Base-by-base conservation (phyloP, 495 filamentous ascomycete species). In the Penicillium longicatenatum region DNA sequence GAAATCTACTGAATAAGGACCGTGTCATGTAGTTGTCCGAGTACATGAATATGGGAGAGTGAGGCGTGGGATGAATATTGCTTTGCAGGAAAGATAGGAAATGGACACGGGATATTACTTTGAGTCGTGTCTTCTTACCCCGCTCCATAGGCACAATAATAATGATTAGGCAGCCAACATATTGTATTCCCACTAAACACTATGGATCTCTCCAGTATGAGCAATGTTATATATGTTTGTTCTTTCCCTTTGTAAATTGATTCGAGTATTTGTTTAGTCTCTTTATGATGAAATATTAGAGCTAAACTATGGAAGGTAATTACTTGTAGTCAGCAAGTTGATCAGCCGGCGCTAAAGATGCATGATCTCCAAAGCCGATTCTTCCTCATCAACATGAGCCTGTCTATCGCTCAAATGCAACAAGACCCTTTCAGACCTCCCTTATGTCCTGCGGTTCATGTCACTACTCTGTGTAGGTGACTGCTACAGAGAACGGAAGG, bases 1-100 rank as follows among this genome's bases (percentile, higher is more conserved):
- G 62, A 14, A 66, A 68, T 33, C 50, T 70, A 43, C 54, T 55
- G 44, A 46, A 64, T 19, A 39, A 29, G 26, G 41, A 46, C 1
- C 6, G n/a, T 42, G 26, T 35, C 4, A 46, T 39, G 4, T 17
- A 14, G 3, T 17, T 17, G 1, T 39, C 37, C 1, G 37, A 39
- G 0, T 17, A 37, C 12, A 39, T 39, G 14, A 39, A 39, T 16
- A 6, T 16, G 16, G 4, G 37, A 17, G 5, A 39, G 16, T 17
- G 37, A 39, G 17, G 37, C 16, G 37, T 16, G 17, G 17, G 37
- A 17, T 39, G 14, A 39, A 39, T 39, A 0, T 17, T 39, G 35
- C 4, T 33, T 33, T 35, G 31, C 31, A 35, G 26, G 26, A 26
- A 26, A 26, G 1, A 26, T 2, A 2, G 26, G 37, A 17, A 39